Percentiles rank a stretch among this genome's conserved stretches.
Conservation (phyloP, 306 rosid genomes). For the Cicer bijugum region DNA sequence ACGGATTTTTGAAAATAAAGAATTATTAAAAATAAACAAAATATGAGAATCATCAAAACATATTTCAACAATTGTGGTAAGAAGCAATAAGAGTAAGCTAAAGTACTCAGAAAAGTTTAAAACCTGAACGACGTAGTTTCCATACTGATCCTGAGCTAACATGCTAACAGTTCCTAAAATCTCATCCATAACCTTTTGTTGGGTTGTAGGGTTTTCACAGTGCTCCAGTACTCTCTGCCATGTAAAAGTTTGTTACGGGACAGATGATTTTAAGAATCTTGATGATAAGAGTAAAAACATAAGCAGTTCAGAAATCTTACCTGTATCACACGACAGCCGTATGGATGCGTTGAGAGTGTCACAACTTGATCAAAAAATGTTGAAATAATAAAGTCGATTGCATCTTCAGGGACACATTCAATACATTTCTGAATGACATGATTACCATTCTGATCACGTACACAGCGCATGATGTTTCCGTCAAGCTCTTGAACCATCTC, state of each 20-base stretch:
- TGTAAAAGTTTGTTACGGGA: conserved; percentile 10
- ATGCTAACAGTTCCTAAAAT: conserved; percentile 49
- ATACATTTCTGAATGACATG: conserved; percentile 96
- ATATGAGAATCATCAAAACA: neutral
- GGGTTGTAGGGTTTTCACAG: conserved; percentile 68
- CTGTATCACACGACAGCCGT: conserved; percentile 97
- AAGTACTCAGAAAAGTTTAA: conserved; percentile 35
- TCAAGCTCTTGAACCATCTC: conserved; percentile 93
- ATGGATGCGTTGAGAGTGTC: conserved; percentile 90
- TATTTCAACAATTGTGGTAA: neutral
- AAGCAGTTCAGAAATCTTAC: conserved; percentile 43
- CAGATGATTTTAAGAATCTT: conserved; percentile 3
- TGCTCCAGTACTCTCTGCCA: conserved; percentile 93
- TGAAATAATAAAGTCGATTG: conserved; percentile 74
- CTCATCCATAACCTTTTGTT: conserved; percentile 90
- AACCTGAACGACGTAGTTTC: conserved; percentile 97
- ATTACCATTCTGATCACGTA: conserved; percentile 97
- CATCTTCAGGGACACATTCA: conserved; percentile 71
- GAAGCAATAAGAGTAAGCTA: neutral
- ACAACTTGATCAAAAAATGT: conserved; percentile 92
- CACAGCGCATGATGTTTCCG: conserved; percentile 89
- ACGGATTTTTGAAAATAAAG: neutral
- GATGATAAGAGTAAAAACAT: neutral
- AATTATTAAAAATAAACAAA: neutral
- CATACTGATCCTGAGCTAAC: conserved; percentile 98